Conservation (phyloP, 176 grass and related monocot genomes). For the Oryza nivara region DNA sequence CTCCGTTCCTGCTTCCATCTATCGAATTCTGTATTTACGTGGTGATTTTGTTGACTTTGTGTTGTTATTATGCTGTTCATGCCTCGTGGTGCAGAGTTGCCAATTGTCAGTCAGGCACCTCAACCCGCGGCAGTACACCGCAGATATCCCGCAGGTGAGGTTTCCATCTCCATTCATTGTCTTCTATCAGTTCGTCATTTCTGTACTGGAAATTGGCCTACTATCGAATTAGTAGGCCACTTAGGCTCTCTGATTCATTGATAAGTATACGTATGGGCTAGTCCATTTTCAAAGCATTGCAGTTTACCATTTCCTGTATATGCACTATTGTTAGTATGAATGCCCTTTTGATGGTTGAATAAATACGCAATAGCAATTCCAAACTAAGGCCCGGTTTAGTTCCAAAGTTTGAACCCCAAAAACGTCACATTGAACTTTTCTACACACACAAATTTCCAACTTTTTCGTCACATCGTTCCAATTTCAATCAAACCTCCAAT, state of each 20-base stretch:
- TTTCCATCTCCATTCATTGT: neutral
- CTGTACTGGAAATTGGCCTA: neutral
- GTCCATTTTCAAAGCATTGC: neutral
- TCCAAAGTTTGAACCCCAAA: too few species aligned
- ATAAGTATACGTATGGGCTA: neutral
- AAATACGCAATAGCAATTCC: neutral
- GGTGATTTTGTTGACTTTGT: conserved; percentile 19
- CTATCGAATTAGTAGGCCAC: neutral
- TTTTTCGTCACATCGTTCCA: too few species aligned
- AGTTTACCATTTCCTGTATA: neutral
- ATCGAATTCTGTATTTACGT: neutral
- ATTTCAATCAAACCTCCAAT: too few species aligned
- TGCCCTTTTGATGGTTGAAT: neutral
- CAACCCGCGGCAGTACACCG: conserved; percentile 90
- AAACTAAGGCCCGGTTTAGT: neutral
- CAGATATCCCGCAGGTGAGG: conserved; percentile 84
- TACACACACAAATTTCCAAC: too few species aligned
- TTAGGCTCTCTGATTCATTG: neutral
- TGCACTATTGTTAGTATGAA: neutral
- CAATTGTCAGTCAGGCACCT: conserved; percentile 76
- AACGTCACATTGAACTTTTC: too few species aligned
- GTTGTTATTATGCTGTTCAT: neutral
- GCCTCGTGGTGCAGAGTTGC: conserved; percentile 64
- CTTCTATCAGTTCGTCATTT: neutral
- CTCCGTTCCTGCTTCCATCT: neutral